Evolutionary conservation across 2,329 filamentous ascomycete genomes (phyloP).

Genomic region (Aspergillus spinulosporus): DNA sequence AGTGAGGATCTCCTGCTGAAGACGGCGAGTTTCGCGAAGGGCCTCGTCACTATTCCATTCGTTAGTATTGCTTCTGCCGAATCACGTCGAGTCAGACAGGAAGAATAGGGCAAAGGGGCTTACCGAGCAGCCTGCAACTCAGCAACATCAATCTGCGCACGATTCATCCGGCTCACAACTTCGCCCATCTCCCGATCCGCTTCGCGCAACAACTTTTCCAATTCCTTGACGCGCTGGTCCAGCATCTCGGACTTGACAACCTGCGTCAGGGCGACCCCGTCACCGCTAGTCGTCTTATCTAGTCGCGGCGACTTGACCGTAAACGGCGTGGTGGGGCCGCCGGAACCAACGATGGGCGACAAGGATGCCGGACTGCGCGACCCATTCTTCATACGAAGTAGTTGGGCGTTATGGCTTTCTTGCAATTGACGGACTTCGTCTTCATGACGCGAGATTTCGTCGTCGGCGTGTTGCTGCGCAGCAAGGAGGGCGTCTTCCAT

Average conservation of each 20-base stretch:
- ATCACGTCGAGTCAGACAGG: background rate
- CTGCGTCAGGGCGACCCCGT: slow-evolving; percentile 62
- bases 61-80: slow-evolving; percentile 21
- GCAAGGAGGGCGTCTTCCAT: slow-evolving; percentile 82
- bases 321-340: slow-evolving; percentile 60
- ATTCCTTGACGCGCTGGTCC: slow-evolving; percentile 74
- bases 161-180: slow-evolving; percentile 78
- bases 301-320: slow-evolving; percentile 60
- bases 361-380: slow-evolving; percentile 47
- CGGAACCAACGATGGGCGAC: slow-evolving; percentile 55
- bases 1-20: slow-evolving; percentile 66
- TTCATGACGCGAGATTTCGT: slow-evolving; percentile 78
- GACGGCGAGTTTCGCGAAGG: slow-evolving; percentile 66
- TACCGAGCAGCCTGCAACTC: slow-evolving; percentile 64
- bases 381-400: slow-evolving; percentile 68
- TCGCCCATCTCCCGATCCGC: slow-evolving; percentile 81
- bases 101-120: slow-evolving; percentile 12
- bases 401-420: slow-evolving; percentile 73
- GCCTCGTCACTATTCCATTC: slow-evolving; percentile 62
- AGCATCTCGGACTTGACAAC: slow-evolving; percentile 73
- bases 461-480: slow-evolving; percentile 84
- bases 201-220: slow-evolving; percentile 76
- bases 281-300: slow-evolving; percentile 62
- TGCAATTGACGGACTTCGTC: slow-evolving; percentile 75
- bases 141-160: slow-evolving; percentile 78